Conservation (phyloP, 2,329 filamentous ascomycete genomes). For the Rosellinia necatrix region DNA sequence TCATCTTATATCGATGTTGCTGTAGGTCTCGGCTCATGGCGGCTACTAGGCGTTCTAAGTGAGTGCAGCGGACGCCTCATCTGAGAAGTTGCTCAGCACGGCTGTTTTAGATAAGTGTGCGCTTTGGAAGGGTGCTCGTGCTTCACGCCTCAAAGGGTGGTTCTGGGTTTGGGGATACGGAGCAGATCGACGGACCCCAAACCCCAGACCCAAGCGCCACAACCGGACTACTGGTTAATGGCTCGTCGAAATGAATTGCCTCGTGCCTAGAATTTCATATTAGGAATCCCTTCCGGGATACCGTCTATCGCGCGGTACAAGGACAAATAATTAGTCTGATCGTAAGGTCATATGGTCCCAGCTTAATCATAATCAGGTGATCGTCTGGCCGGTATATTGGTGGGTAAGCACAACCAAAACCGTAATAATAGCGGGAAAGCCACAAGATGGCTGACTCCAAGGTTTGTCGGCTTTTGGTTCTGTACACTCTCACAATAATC, state of each 20-base stretch:
- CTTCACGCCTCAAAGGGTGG: background rate
- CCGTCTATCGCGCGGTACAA: background rate
- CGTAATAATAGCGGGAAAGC: background rate
- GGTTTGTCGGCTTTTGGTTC: conserved; percentile 7
- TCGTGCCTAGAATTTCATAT: background rate
- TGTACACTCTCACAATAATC: conserved; percentile 7
- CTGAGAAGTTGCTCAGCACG: no score
- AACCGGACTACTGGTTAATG: background rate
- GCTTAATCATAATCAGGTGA: background rate
- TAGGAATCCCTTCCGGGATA: background rate
- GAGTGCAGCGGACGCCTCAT: background rate
- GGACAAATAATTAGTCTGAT: background rate
- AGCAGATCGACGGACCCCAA: background rate
- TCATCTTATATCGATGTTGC: background rate
- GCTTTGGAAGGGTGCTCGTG: background rate
- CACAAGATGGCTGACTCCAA: conserved; percentile 9
- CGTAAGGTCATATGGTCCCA: conserved; percentile 4
- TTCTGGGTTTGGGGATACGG: background rate
- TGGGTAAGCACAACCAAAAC: background rate
- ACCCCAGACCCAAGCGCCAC: background rate
- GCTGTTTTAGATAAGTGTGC: no score
- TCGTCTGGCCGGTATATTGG: background rate
- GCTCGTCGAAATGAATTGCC: background rate
- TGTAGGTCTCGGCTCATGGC: background rate
- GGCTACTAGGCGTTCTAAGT: background rate